A percentile compares a stretch with the other conserved stretches of the same genome.
Evolutionary conservation across 805 yeast genomes (phyloP).

Genomic region (Candida vaughaniae): DNA sequence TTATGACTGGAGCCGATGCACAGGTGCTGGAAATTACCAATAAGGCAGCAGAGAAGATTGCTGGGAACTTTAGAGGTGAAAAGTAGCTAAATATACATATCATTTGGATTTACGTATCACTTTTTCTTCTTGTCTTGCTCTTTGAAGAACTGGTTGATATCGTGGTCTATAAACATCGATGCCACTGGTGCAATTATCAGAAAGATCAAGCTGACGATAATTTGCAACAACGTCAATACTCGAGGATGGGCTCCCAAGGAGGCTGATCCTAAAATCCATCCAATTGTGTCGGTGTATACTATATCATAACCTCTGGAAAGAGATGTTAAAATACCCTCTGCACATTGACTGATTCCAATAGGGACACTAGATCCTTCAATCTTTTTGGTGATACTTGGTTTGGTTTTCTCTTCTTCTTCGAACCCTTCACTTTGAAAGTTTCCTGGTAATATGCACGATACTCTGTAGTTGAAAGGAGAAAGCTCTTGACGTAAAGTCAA

Average conservation of each 20-base stretch:
- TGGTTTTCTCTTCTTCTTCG: slow-evolving; percentile 73
- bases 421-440: slow-evolving; percentile 89
- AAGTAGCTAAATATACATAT: too few relatives aligned
- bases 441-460: slow-evolving; percentile 82
- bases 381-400: slow-evolving; percentile 75
- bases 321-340: slow-evolving; percentile 53
- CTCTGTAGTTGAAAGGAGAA: slow-evolving; percentile 60
- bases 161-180: slow-evolving; percentile 48
- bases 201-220: slow-evolving; percentile 33
- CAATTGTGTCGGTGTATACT: slow-evolving; percentile 78
- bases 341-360: slow-evolving; percentile 64
- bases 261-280: slow-evolving; percentile 73
- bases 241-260: slow-evolving; percentile 73
- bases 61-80: neutral
- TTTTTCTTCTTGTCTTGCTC: slow-evolving; percentile 18
- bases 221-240: slow-evolving; percentile 49
- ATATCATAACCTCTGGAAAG: slow-evolving; percentile 67
- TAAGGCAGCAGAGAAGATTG: slow-evolving; percentile 13
- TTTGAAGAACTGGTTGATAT: slow-evolving; percentile 51
- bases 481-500: slow-evolving; percentile 82
- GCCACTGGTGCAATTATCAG: slow-evolving; percentile 54
- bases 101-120: too few relatives aligned
- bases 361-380: slow-evolving; percentile 87
- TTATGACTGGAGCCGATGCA: slow-evolving; percentile 35
- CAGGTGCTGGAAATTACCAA: slow-evolving; percentile 28